Evolutionary conservation across 768 basidiomycete genomes (phyloP), one percentile per base, ranked within the genome.

Genomic region (Chiua virens): DNA sequence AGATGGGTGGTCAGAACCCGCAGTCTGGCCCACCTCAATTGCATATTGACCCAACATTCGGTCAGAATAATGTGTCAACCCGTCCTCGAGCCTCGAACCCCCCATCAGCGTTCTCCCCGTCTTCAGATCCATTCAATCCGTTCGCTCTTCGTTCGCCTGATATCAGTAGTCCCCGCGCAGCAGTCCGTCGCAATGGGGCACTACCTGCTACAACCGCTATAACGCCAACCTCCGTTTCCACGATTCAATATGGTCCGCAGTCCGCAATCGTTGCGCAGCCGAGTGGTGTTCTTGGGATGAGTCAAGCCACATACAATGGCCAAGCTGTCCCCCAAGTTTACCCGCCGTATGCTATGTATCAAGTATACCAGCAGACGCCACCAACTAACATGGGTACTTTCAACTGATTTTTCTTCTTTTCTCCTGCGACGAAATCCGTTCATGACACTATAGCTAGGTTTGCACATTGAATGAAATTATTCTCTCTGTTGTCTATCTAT

Each of bases 1-100:
- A 92, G 69, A 90, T 92, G 89, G 90, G 88, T 56, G 89, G 87
- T 20, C 88, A 90, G 67, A 92, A 89, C 55, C 83, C 87, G 17
- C 87, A 91, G 64, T 84, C 87, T 30, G 88, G 83, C 11, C 89
- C 85, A 25, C 79, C 85, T 45, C 85, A 85, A 61, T 73, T 89
- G 27, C 84, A 87, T 45, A 80, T 85, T 48, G 88, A 92, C 54
- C 81, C 87, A 6, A 63, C 66, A 1, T 92, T 82, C 62, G 78
- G 76, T 22, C 73, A 71, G 46, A 69, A 59, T 32, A 72, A 67
- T 49, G 56, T 61, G 14, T 71, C 78, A 21, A 75, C 75, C 53
- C 78, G 80, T 41, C 77, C 80, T 23, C 74, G 80, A 41, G 18
- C 58, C 42, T 69, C 72, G 37, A 77, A 75, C 46, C 72, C 75